phyloP scores from a whole-genome alignment of 257 asterid species.

The Ballota nigra region DNA sequence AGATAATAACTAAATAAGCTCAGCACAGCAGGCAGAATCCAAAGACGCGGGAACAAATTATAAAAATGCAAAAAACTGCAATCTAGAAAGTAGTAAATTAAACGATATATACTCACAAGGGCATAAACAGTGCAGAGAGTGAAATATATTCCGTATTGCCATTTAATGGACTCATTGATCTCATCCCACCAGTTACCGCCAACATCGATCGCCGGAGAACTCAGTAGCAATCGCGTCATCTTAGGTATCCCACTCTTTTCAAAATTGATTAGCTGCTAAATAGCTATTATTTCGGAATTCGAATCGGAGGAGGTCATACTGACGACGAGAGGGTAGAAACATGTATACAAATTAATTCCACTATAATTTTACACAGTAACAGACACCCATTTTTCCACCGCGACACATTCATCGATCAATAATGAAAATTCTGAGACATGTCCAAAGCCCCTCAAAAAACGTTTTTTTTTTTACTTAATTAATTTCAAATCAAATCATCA shows the following conservation, averaged over 20 bases:
- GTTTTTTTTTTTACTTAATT: too few species aligned
- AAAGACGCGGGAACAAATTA: neutral
- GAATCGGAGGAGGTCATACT: slow-evolving; percentile 33
- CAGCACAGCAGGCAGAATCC: slow-evolving; percentile 1
- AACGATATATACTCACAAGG: slow-evolving; percentile 43
- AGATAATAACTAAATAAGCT: slow-evolving; percentile 4
- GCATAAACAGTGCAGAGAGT: slow-evolving; percentile 73
- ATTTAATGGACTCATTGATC: slow-evolving; percentile 65
- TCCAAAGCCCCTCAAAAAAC: too few species aligned
- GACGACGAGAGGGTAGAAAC: slow-evolving; percentile 6
- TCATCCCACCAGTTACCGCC: slow-evolving; percentile 70
- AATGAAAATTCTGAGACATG: too few species aligned
- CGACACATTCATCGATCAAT: neutral
- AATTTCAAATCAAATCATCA: too few species aligned
- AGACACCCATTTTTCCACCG: neutral
- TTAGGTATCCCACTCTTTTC: slow-evolving; percentile 16
- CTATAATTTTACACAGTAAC: neutral
- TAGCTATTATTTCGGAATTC: neutral
- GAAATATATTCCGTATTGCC: slow-evolving; percentile 90
- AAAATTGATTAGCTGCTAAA: slow-evolving; percentile 25
- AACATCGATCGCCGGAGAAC: slow-evolving; percentile 45
- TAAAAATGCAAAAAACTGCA: neutral
- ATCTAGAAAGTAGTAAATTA: neutral
- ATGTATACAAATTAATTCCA: neutral
- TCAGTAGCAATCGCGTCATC: slow-evolving; percentile 56